Evolutionary conservation across 805 yeast species (phyloP).

Genomic region (Dipodascus geniculatus): DNA sequence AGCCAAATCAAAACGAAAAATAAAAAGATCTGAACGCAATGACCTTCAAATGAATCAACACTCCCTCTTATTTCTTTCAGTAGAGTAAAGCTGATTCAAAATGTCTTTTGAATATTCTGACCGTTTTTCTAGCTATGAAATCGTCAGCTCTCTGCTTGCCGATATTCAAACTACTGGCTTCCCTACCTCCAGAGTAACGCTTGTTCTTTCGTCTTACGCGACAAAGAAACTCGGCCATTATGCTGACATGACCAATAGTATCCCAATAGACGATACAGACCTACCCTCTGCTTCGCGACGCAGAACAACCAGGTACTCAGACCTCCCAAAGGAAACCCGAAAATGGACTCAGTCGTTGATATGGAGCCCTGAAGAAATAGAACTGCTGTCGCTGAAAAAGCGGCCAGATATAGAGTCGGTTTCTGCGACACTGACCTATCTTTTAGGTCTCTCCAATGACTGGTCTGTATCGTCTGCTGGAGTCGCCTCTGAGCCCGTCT

Average conservation of each 20-base stretch:
- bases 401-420: background rate
- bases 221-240: background rate
- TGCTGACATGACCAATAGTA: background rate
- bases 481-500: background rate
- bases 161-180: background rate
- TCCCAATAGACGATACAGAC: background rate
- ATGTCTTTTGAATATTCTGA: background rate
- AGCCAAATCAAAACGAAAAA: background rate
- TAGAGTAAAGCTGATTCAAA: too few relatives aligned
- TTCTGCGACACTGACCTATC: background rate
- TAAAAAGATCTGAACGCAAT: background rate
- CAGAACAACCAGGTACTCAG: background rate
- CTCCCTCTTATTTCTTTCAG: too few relatives aligned
- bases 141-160: background rate
- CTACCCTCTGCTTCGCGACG: background rate
- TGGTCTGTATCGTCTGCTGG: background rate
- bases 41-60: background rate
- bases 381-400: background rate
- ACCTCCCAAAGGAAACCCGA: background rate
- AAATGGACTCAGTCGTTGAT: background rate
- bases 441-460: background rate
- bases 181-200: background rate
- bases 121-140: background rate
- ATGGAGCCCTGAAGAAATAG: background rate
- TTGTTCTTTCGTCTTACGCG: background rate